Base-by-base conservation (phyloP, 257 asterid genomes). In the Solanum corneliomulleri region DNA sequence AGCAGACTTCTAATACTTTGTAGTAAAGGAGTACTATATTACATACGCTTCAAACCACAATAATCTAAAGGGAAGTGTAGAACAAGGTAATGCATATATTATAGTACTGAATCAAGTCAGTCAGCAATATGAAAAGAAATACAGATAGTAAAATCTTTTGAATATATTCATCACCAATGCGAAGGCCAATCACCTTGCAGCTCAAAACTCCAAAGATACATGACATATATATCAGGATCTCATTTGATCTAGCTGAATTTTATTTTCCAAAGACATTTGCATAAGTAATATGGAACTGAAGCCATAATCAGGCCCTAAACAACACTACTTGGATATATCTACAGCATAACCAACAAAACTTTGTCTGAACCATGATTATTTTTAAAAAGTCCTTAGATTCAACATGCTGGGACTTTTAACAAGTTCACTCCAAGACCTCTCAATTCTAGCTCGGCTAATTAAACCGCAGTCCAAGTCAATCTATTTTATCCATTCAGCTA, bases 1-100 rank as follows among this genome's bases (percentile, higher is more conserved):
- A 86, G 98, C 99, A 88, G 98, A 94, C 98, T 94, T 93, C 99
- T 97, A 95, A 96, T 97, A 94, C 98, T 94, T 97, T 92, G 98
- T 91, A 86, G 82, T 84, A 91, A 91, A 85, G 92, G 87, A 92
- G 77, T 87, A 90, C 88, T 49, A 89, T 86, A 87, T 90, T 91
- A 89, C 89, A 90, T 87, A 85, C 47, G 84, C 71, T 85, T 83
- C 89, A 82, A 82, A 87, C 85, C 74, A 45, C 69, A 81, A 49
- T 47, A 81, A 81, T 81, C 29, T 80, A 81, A 47, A 49, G 2
- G 21, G 85, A 49, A 81, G 69, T 18, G 6, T 2, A 47, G 18
- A 81, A 49, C 29, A 3, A 49, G 27, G 68, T 29, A 81, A 29
- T 49, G 4, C 3, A 47, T 47, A 47, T 18, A 47, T 0, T 49